Evolutionary conservation across 169 alveolate species (phyloP), one percentile per base, ranked within the genome.

Genomic region (Pseudocohnilembus persalinus): DNA sequence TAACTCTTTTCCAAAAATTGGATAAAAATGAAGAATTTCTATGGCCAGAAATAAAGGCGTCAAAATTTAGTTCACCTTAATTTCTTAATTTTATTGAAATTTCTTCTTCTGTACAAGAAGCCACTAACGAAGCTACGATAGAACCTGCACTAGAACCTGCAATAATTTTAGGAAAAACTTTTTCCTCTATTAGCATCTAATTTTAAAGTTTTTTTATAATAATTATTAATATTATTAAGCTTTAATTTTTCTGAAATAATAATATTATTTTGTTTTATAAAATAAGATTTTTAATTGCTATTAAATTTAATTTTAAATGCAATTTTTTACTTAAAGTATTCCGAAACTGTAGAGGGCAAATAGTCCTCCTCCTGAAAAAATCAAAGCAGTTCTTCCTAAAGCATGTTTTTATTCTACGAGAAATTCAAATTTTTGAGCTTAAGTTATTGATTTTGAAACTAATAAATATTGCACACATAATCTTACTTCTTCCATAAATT

Each of bases 321-420:
- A 49, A 49, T 49, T 11, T 11, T 49, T 4, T 20, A 49, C 68
- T 20, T 49, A 49, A 49, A 49, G 4, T 49, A 88, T 90, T 20
- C 96, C 96, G 64, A 93, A 74, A 83, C 91, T 95, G 79, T 87
- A 93, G 77, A 85, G 75, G 15, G 94, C 95, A 31, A 93, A 68
- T 1, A 92, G 81, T 20, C 93, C 94, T 25, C 96, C 96, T 25
- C 96, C 95, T 73, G 92, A 87, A n/a, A 93, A 77, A 1, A 93
- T 34, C 1, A 93, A 83, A 20, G 95, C 96, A 73, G 95, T 93
- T 75, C 90, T 88, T 0, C 96, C 96, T 72, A 73, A 90, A 0
- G 95, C 92, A 83, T 89, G 93, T 65, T 93, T 86, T 35, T 90
- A 82, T 73, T 93, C 94, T 73, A 92, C 75, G 76, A 93, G 90